These are phyloP conservation scores for Talaromyces ruber DNA, from an alignment of 495 filamentous ascomycete genomes.

Conservation along the genomic window DNA sequence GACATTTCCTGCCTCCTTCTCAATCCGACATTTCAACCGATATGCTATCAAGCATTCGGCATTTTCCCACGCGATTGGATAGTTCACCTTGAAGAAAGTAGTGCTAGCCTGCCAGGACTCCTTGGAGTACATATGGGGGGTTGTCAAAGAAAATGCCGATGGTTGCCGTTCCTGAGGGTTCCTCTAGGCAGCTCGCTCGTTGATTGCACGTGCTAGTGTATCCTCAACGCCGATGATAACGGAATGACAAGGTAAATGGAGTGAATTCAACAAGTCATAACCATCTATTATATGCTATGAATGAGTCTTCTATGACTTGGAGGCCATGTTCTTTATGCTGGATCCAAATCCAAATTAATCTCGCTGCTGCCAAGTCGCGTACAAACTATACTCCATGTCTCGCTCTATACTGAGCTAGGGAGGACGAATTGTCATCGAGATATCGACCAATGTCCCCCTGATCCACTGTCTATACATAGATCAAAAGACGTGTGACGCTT, in stretches of 20 bases:
- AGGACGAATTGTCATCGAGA: not conserved
- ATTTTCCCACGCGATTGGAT: not conserved
- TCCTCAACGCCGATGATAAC: too few species aligned
- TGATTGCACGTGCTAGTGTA: not conserved
- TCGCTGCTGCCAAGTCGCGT: not conserved
- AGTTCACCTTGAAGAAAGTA: not conserved
- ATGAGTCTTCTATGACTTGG: not conserved
- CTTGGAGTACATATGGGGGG: not conserved
- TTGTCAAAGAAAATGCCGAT: not conserved
- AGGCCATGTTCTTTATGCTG: not conserved
- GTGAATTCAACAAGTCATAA: not conserved
- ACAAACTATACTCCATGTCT: not conserved
- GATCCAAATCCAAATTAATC: not conserved
- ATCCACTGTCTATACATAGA: not conserved
- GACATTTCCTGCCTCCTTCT: not conserved
- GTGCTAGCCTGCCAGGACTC: too few species aligned
- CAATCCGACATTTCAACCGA: not conserved
- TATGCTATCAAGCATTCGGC: not conserved
- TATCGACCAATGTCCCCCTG: not conserved
- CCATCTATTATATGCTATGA: not conserved
- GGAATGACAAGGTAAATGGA: too few species aligned
- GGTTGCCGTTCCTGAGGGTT: not conserved
- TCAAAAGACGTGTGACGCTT: not conserved
- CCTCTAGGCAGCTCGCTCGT: too few species aligned
- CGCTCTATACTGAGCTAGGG: not conserved